Conservation (phyloP, 169 alveolate species). For the Miamiensis avidus region DNA sequence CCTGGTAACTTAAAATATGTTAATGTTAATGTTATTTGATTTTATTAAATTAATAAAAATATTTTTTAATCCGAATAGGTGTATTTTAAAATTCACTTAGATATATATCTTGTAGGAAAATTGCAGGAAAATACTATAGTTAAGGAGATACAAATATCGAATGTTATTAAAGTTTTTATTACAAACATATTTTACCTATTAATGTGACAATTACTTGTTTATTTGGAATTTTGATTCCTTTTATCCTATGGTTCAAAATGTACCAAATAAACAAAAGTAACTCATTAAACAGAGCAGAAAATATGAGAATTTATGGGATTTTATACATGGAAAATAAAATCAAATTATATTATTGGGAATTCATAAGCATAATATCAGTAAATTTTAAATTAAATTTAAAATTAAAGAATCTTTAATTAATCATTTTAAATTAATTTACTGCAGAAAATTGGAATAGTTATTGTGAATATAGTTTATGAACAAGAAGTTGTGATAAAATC, state of each 20-base stretch:
- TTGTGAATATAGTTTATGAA: too few relatives aligned
- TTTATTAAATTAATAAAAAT: too few relatives aligned
- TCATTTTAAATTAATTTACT: too few relatives aligned
- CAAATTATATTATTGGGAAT: constrained; percentile 34
- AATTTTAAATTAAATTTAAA: too few relatives aligned
- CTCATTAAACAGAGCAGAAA: not conserved
- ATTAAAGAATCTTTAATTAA: too few relatives aligned
- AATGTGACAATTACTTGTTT: constrained; percentile 17
- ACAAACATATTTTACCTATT: not conserved
- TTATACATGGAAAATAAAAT: constrained; percentile 14
- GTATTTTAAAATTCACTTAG: too few relatives aligned
- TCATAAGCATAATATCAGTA: constrained; percentile 19
- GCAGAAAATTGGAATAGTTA: too few relatives aligned
- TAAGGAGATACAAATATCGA: not conserved
- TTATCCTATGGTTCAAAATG: not conserved
- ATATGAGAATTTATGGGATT: constrained; percentile 24
- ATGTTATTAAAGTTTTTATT: constrained; percentile 7
- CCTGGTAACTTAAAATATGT: too few relatives aligned
- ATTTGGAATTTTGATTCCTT: constrained; percentile 25
- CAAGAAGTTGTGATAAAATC: too few relatives aligned
- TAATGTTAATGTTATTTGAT: too few relatives aligned
- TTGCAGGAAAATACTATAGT: constrained; percentile 22
- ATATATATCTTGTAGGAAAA: constrained; percentile 26
- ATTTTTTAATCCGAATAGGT: too few relatives aligned
- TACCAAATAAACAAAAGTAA: not conserved